Conservation (phyloP, 305 asterid genomes). For the Ilex paraguariensis region DNA sequence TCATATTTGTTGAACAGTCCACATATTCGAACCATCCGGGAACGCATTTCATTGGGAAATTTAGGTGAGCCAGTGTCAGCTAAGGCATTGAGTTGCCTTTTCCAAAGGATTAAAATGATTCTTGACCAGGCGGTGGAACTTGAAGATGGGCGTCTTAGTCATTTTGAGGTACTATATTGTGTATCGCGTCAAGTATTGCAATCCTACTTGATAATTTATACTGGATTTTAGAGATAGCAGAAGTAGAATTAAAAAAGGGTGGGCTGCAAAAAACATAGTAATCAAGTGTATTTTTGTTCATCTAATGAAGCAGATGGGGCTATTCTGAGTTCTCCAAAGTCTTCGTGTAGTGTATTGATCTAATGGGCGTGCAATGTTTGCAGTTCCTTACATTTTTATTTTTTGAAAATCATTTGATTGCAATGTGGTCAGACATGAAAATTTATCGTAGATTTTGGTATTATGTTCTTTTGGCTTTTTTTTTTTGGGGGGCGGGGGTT, state of each 20-base stretch:
- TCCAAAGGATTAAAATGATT: conserved; percentile 43
- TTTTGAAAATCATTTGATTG: too few relatives aligned
- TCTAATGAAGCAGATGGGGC: too few relatives aligned
- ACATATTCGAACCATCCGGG: conserved; percentile 78
- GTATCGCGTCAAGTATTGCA: too few relatives aligned
- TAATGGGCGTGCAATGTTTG: too few relatives aligned
- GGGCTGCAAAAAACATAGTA: not conserved
- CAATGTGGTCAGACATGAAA: too few relatives aligned
- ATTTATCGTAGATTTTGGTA: too few relatives aligned
- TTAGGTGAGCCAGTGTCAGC: conserved; percentile 67
- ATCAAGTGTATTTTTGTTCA: not conserved
- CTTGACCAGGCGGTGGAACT: conserved; percentile 52
- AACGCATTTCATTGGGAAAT: conserved; percentile 75
- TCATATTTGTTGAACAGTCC: conserved; percentile 54
- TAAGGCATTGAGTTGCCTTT: conserved; percentile 53
- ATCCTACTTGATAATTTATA: not conserved
- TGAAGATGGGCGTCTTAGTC: conserved; percentile 65
- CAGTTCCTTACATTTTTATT: too few relatives aligned
- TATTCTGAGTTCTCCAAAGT: too few relatives aligned
- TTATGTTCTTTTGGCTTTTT: too few relatives aligned
- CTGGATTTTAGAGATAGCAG: not conserved
- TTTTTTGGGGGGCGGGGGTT: too few relatives aligned
- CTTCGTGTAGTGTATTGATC: too few relatives aligned
- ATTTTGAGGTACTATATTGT: conserved; percentile 47
- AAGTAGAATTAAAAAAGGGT: not conserved